A percentile compares a stretch with the other conserved stretches of the same genome.
phyloP scores from a whole-genome alignment of 108 stramenopile species.

The Nitzschia palea region DNA sequence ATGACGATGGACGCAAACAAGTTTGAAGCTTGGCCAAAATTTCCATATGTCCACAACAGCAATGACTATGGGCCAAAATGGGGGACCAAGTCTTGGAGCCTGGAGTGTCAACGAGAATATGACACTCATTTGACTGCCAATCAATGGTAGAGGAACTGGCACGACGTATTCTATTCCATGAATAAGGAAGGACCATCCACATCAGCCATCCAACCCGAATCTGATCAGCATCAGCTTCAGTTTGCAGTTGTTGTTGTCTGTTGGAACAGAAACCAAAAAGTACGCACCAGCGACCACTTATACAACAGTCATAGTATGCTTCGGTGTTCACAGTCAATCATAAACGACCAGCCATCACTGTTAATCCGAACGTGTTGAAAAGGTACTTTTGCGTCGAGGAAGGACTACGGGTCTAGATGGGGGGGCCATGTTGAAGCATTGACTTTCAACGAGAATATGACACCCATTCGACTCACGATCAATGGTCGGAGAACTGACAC shows the following conservation, averaged over 20 bases:
- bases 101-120: conserved; percentile 6
- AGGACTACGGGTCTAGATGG: conserved; percentile 11
- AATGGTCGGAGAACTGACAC: too few species aligned
- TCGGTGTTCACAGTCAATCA: too few species aligned
- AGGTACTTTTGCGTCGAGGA: too few species aligned
- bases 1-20: conserved; percentile 22
- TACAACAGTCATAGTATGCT: too few species aligned
- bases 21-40: conserved; percentile 1
- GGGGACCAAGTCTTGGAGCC: conserved; percentile 15
- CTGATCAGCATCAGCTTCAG: too few species aligned
- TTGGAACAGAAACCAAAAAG: too few species aligned
- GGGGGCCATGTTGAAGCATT: conserved; percentile 8
- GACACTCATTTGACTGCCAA: not conserved
- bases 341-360: too few species aligned
- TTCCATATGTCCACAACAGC: conserved; percentile 38
- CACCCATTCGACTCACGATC: not conserved
- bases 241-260: too few species aligned
- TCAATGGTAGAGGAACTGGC: too few species aligned
- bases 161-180: not conserved
- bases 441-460: conserved; percentile 5
- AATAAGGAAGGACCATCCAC: not conserved
- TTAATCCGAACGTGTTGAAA: too few species aligned
- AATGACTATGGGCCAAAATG: conserved; percentile 14
- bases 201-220: too few species aligned
- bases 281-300: too few species aligned